Evolutionary conservation across 1,284 basidiomycete species (phyloP).

Genomic region (Xanthoconium separans): DNA sequence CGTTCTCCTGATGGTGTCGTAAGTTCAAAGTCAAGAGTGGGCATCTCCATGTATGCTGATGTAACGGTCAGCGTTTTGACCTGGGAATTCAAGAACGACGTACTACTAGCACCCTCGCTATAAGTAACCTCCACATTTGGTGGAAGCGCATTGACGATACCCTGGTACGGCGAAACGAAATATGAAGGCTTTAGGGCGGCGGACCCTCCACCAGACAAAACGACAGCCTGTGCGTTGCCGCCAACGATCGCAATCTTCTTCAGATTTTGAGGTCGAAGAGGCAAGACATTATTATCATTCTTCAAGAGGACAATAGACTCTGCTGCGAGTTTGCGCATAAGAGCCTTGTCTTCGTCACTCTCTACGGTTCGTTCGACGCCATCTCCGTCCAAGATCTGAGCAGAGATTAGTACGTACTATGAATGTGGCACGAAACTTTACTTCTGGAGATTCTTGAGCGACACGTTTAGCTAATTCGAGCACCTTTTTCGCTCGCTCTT

Average conservation of each 20-base stretch:
- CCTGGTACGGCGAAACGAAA: constrained; percentile 70
- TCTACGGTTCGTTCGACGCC: constrained; percentile 61
- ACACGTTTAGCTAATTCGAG: constrained; percentile 65
- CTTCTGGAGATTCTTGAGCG: constrained; percentile 60
- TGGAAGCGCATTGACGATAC: constrained; percentile 49
- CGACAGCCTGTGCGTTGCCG: constrained; percentile 67
- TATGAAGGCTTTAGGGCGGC: constrained; percentile 73
- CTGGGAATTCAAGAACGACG: constrained; percentile 9
- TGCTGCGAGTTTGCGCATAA: constrained; percentile 63
- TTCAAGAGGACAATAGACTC: constrained; percentile 74
- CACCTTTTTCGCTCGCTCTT: constrained; percentile 66
- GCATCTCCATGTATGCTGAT: constrained; percentile 59
- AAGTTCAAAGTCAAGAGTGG: constrained; percentile 64
- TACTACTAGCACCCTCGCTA: constrained; percentile 61
- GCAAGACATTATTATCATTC: constrained; percentile 62
- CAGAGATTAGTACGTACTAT: background rate
- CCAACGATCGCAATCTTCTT: constrained; percentile 77
- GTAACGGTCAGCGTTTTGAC: background rate
- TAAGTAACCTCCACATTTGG: constrained; percentile 55
- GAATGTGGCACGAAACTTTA: constrained; percentile 19
- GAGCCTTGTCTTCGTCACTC: constrained; percentile 53
- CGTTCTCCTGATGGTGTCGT: constrained; percentile 53
- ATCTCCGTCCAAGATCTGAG: constrained; percentile 65
- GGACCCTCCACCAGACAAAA: constrained; percentile 75
- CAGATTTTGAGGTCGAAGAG: constrained; percentile 49